Base-by-base conservation (phyloP, 768 basidiomycete genomes). In the Stropharia rugosoannulata region DNA sequence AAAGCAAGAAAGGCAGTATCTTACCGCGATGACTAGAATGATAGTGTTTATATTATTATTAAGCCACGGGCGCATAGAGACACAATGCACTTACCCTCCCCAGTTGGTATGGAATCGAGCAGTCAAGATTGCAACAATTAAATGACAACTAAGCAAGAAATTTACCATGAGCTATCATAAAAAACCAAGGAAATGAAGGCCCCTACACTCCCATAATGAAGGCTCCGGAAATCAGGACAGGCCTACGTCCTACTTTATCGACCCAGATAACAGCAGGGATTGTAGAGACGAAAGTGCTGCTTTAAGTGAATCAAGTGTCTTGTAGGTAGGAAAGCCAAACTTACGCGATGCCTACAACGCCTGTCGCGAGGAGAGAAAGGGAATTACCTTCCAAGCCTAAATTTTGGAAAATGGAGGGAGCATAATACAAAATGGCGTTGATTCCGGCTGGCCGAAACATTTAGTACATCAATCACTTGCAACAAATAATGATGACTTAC, bases 261-360 rank as follows among this genome's bases (percentile, higher is more conserved):
- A 93, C 80, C 76, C 84, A 91, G n/a, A 92, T 75, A 16, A 91
- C 89, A 2, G 90, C 88, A 3, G 90, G 90, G 56, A 92, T 87
- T 0, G 89, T 90, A 2, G 89, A 84, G 55, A 88, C 68, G 69
- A 84, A 90, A 83, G 87, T 87, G 44, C 84, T 86, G 54, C 32
- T 29, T 5, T 49, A 18, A n/a, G 36, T 9, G n/a, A 19, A 15
- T 42, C 13, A 35, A 40, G 38, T 25, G 19, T 29, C 42, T 35
- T 22, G 5, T 54, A 25, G 13, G 37, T 32, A 35, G 3, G 22
- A 18, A 12, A 22, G 39, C 25, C 10, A 29, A 15, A 74, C 82
- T 56, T 75, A 89, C 85, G 82, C 87, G 62, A 91, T 83, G 40
- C 90, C 90, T 50, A 91, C 90, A 16, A 93, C 87, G 50, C 89